phyloP scores from a whole-genome alignment of 75 land plant genomes.

The Cryptomeria japonica region DNA sequence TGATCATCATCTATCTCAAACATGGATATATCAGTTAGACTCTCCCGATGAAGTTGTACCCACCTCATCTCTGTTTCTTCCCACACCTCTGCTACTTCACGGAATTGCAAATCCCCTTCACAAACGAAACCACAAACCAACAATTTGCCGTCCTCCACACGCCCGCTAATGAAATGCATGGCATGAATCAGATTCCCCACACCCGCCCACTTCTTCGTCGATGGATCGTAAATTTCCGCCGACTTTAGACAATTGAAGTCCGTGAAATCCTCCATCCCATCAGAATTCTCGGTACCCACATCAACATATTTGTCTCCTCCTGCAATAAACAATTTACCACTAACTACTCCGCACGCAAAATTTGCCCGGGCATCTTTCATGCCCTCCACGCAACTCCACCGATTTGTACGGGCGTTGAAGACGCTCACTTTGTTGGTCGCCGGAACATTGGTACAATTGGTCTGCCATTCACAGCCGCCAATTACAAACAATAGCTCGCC shows the following conservation, averaged over 20 bases:
- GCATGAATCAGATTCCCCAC: neutral
- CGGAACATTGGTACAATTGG: neutral
- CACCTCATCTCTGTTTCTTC: neutral
- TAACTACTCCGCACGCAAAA: neutral
- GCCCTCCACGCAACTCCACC: neutral
- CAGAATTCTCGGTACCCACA: neutral
- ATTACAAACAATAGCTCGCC: neutral
- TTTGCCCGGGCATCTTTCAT: neutral
- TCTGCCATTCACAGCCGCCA: neutral
- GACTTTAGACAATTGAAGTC: neutral
- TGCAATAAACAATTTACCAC: neutral
- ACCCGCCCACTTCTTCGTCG: neutral
- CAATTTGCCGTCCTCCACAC: neutral
- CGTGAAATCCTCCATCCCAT: neutral
- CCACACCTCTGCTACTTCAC: neutral
- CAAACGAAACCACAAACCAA: neutral
- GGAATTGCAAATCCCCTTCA: neutral
- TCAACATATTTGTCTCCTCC: neutral
- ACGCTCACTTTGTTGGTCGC: neutral
- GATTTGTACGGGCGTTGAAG: neutral
- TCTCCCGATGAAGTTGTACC: neutral
- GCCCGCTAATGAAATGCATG: neutral
- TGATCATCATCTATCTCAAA: too few species aligned
- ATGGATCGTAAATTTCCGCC: neutral
- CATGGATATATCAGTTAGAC: neutral